Base-by-base conservation (phyloP, 2,329 filamentous ascomycete species). In the Zarea fungicola region DNA sequence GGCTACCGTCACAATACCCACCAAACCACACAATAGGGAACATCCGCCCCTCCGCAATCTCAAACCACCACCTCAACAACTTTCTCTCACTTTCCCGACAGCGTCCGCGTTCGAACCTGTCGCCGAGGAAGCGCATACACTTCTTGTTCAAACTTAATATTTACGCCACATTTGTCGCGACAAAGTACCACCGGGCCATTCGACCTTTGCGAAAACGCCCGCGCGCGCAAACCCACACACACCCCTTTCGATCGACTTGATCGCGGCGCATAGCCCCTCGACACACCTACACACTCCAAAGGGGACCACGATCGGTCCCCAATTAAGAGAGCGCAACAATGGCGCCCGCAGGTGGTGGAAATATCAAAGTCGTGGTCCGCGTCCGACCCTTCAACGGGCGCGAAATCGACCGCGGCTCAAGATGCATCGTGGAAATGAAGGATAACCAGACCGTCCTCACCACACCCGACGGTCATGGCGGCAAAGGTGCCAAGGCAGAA, bases 361-460 rank as follows among this genome's bases (percentile, higher is more conserved):
- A 99, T 66, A 99, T 99, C 70, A 99, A 99, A 84, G 93, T 99
- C 74, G 93, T 99, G 77, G 93, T 99, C 76, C 84, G 93, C 74
- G 85, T 87, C 61, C 83, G 93, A 66, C 93, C 93, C 43, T 99
- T 99, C 74, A 99, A 99, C 70, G 84, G 83, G 63, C 84, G 91
- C 92, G 89, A 96, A 80, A 85, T 85, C 64, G 92, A 95, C 58
- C 83, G 95, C 65, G 83, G 85, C 60, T 85, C 93, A 78, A 90
- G 88, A 91, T 95, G 91, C 76, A 95, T 99, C 61, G 88, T 99
- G 55, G 87, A 92, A 61, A 99, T 99, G 93, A 88, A 93, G 75
- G 88, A 80, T 58, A 83, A 81, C 69, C 93, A 99, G 74, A 99
- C 93, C 49, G 73, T 96, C 63, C 81, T 99, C 55, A 82, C 77